Base-by-base conservation (phyloP, 306 rosid genomes). In the Alnus glutinosa region DNA sequence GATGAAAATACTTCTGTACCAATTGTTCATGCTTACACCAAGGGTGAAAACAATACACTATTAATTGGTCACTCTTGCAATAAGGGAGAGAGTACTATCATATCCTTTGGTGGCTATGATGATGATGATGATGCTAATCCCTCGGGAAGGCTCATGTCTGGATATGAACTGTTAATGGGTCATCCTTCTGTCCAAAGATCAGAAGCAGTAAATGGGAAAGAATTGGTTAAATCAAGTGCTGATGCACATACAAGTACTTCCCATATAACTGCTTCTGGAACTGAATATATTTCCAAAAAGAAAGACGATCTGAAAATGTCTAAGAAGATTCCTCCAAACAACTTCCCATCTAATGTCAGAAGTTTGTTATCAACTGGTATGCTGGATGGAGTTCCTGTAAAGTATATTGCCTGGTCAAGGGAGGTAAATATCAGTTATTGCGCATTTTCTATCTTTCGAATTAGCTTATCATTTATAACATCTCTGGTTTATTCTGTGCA, bases 361-460 rank as follows among this genome's bases (percentile, higher is more conserved):
- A 90, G 96, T 86, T 85, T 90, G 90, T 80, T 90, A 71, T 92
- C 96, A 34, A 92, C 97, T 36, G 96, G 97, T 23, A 92, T 92
- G 92, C 92, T 90, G 81, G 97, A 92, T 88, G 97, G 95, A 52
- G 91, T 92, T 75, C 86, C 97, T 55, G 95, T 92, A 46, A 92
- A 89, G 87, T 90, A 90, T 83, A 85, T 86, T 71, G 89, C 97
- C 11, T 92, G 97, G 96, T 90, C 93, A 1, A 80, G 83, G 89
- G 93, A 92, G 93, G 97, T 89, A 90, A 87, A 88, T 72, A 81
- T 76, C 78, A 71, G 84, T 79, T 77, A 76, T 84, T 78, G 49
- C 77, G 84, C 62, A 55, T 28, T 59, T 42, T 86, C 85, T 79
- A 74, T 82, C 79, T 82, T 83, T 79, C 70, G 83, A 81, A 70